Conservation (phyloP, 306 rosid genomes). For the Malus sylvestris region DNA sequence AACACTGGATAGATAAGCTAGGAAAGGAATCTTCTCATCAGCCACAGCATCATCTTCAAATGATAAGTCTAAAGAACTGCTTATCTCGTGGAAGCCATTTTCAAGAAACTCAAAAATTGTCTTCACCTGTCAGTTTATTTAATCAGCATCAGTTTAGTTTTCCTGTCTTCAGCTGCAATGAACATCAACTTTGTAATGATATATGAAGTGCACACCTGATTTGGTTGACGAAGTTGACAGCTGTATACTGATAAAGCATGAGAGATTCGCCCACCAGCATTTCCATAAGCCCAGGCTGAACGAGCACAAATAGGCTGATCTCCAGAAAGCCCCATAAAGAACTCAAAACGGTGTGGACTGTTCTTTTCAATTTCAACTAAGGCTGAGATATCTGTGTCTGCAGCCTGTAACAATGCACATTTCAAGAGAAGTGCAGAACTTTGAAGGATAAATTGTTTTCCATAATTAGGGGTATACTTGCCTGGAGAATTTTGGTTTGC, state of each 20-base stretch:
- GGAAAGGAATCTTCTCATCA: constrained; percentile 95
- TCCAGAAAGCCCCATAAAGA: constrained; percentile 97
- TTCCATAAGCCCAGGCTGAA: constrained; percentile 94
- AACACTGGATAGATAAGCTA: constrained; percentile 69
- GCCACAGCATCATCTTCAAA: constrained; percentile 95
- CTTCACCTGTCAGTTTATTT: constrained; percentile 66
- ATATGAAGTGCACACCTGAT: constrained; percentile 52
- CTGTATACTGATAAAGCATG: constrained; percentile 97
- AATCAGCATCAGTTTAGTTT: constrained; percentile 21
- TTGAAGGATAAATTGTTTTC: constrained; percentile 9
- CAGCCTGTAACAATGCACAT: constrained; percentile 51
- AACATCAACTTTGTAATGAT: constrained; percentile 8
- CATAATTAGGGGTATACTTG: constrained; percentile 27
- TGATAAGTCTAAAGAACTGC: constrained; percentile 90
- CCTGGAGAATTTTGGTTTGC: constrained; percentile 98
- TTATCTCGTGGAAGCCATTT: constrained; percentile 82
- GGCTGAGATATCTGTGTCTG: constrained; percentile 91
- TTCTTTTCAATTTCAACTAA: constrained; percentile 96
- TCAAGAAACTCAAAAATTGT: constrained; percentile 79
- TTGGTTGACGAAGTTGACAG: constrained; percentile 94
- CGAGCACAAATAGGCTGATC: constrained; percentile 97
- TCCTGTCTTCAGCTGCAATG: constrained; percentile 10
- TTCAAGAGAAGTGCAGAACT: constrained; percentile 19
- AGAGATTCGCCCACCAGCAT: constrained; percentile 81
- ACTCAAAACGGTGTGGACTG: constrained; percentile 98